Percentiles rank a stretch among this genome's conserved stretches.
Conservation (phyloP, 169 alveolate genomes). For the Neospora caninum region DNA sequence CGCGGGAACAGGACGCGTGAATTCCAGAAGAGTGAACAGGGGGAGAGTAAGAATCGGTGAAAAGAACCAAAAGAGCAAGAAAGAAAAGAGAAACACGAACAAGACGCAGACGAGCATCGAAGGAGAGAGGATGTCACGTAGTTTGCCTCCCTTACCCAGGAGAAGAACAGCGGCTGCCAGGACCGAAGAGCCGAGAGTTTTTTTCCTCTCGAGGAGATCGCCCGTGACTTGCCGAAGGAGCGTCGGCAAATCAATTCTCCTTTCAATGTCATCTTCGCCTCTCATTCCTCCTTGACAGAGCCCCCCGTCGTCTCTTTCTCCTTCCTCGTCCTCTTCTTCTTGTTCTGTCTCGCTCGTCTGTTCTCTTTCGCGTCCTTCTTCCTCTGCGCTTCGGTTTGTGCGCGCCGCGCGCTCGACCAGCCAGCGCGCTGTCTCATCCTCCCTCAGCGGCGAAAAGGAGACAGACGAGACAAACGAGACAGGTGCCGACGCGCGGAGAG, state of each 20-base stretch:
- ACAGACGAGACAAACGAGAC: background rate
- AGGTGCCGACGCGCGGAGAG: background rate
- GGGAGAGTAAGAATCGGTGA: too few species aligned
- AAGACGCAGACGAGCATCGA: too few species aligned
- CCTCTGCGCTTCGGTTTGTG: too few species aligned
- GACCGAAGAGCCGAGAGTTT: background rate
- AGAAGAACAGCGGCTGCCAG: constrained; percentile 25
- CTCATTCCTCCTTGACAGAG: background rate
- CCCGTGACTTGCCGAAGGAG: background rate
- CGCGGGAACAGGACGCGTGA: too few species aligned
- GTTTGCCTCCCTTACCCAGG: background rate
- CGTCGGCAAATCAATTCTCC: background rate
- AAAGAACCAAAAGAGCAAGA: too few species aligned
- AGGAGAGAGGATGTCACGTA: too few species aligned
- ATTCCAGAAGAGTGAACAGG: too few species aligned
- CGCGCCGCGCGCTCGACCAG: too few species aligned
- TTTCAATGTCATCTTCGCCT: background rate
- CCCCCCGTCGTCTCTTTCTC: background rate
- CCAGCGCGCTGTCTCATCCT: background rate
- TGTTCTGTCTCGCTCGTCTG: background rate
- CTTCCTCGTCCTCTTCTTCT: background rate
- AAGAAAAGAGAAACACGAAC: too few species aligned
- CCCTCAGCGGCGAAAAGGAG: background rate
- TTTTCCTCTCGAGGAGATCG: background rate
- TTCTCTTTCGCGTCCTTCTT: too few species aligned